These are phyloP conservation scores for Xylariaceae sp. DNA, from an alignment of 2,329 filamentous ascomycete genomes.

Conservation along the genomic window DNA sequence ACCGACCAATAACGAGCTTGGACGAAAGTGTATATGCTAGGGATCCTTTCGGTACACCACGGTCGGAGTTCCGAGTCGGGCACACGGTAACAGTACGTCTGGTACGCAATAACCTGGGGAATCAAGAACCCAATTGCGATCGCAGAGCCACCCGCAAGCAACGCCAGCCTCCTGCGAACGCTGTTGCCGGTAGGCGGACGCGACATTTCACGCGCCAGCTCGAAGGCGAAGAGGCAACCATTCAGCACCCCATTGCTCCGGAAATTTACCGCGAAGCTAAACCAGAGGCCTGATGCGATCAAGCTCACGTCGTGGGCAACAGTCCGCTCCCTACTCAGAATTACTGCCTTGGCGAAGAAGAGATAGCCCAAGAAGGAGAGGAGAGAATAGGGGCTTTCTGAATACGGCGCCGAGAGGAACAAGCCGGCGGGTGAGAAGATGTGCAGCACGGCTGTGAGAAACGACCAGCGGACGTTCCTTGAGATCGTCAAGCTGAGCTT, in stretches of 20 bases:
- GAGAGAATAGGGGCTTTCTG: constrained; percentile 73
- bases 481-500: constrained; percentile 56
- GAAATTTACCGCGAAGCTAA: constrained; percentile 67
- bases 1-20: constrained; percentile 84
- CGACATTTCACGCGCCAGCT: constrained; percentile 38
- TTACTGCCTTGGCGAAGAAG: constrained; percentile 53
- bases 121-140: constrained; percentile 62
- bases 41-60: constrained; percentile 71
- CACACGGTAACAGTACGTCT: constrained; percentile 55
- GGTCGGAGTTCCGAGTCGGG: constrained; percentile 42
- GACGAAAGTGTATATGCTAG: constrained; percentile 88
- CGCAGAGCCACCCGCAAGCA: constrained; percentile 61
- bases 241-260: constrained; percentile 84
- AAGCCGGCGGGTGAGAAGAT: constrained; percentile 81
- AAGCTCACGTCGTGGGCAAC: constrained; percentile 44
- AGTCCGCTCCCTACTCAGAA: constrained; percentile 31
- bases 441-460: constrained; percentile 68
- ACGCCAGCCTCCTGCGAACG: constrained; percentile 50
- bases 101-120: constrained; percentile 73
- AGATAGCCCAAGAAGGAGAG: constrained; percentile 71
- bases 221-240: constrained; percentile 65
- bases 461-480: constrained; percentile 49
- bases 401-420: constrained; percentile 83
- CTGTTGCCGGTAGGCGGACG: constrained; percentile 33
- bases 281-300: constrained; percentile 59